Evolutionary conservation across 2,329 filamentous ascomycete species (phyloP), one percentile per base, ranked within the genome.

Genomic region (Phialophora verrucosa): DNA sequence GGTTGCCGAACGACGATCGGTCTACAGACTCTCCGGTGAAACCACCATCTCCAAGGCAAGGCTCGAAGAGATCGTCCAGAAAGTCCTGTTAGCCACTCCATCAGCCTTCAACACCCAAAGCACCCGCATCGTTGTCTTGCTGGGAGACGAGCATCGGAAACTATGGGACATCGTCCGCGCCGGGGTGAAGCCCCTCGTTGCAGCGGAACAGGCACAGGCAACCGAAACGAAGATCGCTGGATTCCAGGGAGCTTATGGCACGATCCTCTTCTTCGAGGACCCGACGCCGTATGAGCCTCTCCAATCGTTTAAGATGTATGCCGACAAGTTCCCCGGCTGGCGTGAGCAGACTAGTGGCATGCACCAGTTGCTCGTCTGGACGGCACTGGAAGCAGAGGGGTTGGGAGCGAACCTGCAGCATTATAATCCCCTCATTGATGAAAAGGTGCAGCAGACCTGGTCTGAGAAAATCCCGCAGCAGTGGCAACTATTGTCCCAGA

Each of bases 381-480:
- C 89, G 23, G 90, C 89, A 2, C 87, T 97, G 64, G 91, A 93
- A 81, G 84, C 89, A 67, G 91, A 95, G 76, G 92, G 92, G 29
- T 86, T 96, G 63, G 92, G 92, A 70, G 90, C 89, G 76, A 96
- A 93, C 84, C 84, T 96, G 63, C 92, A 96, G 85, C 92, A 97
- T 83, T 96, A 96, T 84, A 94, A 92, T 85, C 92, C 92, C 25
- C 79, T 96, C 64, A 86, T 96, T 72, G 90, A 96, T 80, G 83
- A 84, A 71, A 87, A 88, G 81, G 90, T 92, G 62, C 80, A 84
- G 56, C 82, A 82, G 69, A 81, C 87, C 73, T 97, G 91, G 90
- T 25, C 32, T 35, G 32, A 58, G 56, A 84, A 84, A 65, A 73
- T 96, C 32, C 90, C 91, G 55, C 75, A 80, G 20, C 84, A 85